Evolutionary conservation across 2,329 filamentous ascomycete genomes (phyloP).

Genomic region (Stemphylium beticola): DNA sequence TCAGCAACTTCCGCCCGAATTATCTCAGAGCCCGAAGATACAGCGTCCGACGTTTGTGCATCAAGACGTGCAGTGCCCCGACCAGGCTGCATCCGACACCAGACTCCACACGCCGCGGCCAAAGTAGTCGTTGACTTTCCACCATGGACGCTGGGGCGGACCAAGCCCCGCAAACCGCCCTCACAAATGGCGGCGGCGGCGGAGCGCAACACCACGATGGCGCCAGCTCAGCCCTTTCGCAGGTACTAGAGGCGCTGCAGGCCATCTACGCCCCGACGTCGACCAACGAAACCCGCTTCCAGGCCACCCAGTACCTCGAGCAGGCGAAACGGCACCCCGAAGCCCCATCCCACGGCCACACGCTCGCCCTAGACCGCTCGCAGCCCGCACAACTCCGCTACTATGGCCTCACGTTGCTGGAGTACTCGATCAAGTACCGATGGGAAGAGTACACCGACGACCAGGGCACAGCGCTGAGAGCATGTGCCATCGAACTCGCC

Average conservation of each 20-base stretch:
- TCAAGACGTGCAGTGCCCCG: background rate
- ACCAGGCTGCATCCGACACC: background rate
- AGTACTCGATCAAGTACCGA: conserved; percentile 84
- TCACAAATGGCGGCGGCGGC: conserved; percentile 27
- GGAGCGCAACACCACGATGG: conserved; percentile 26
- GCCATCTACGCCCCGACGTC: conserved; percentile 85
- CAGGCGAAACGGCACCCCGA: conserved; percentile 78
- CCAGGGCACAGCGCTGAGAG: conserved; percentile 71
- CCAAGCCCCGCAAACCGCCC: conserved; percentile 33
- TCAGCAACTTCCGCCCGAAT: conserved; percentile 12
- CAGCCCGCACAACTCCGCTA: conserved; percentile 86
- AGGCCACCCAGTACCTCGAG: conserved; percentile 87
- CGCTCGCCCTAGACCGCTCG: conserved; percentile 74
- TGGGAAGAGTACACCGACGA: conserved; percentile 76
- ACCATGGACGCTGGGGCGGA: conserved; percentile 40
- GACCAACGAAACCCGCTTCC: conserved; percentile 77
- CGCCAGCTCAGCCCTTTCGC: conserved; percentile 56
- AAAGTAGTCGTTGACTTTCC: conserved; percentile 23
- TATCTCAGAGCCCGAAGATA: background rate
- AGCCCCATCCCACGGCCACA: conserved; percentile 84
- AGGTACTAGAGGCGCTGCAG: conserved; percentile 83
- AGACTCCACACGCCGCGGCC: conserved; percentile 11
- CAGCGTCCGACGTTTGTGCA: background rate
- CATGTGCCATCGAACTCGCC: conserved; percentile 80
- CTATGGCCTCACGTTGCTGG: conserved; percentile 90